phyloP scores from a whole-genome alignment of 2,329 filamentous ascomycete species.

The Diplodia mutila region DNA sequence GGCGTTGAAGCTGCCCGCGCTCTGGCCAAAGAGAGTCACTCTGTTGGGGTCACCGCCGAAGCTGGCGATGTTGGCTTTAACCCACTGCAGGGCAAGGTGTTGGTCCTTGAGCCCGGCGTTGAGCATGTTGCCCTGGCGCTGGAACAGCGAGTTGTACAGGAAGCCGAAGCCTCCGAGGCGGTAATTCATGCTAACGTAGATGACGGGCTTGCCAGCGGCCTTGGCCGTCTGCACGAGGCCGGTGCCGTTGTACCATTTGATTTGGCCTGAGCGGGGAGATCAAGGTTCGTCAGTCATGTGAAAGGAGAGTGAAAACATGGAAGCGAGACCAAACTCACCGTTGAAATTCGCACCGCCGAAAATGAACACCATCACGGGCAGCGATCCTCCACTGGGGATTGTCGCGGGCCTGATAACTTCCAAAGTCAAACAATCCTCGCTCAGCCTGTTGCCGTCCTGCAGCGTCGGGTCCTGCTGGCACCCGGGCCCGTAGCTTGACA shows the following conservation, averaged over 20 bases:
- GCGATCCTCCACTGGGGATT: constrained; percentile 23
- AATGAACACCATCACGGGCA: constrained; percentile 46
- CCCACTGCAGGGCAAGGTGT: constrained; percentile 51
- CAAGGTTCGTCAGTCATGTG: no score
- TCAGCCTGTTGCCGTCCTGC: neutral
- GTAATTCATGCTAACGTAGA: constrained; percentile 81
- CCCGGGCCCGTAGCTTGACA: constrained; percentile 46
- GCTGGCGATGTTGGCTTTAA: constrained; percentile 48
- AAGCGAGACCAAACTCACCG: no score
- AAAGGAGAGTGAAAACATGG: no score
- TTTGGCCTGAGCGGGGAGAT: no score
- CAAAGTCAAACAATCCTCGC: constrained; percentile 42
- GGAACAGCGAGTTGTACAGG: constrained; percentile 57
- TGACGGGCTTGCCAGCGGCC: constrained; percentile 57
- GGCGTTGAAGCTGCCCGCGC: constrained; percentile 43
- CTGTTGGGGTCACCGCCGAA: no score
- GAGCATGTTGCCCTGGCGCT: constrained; percentile 57
- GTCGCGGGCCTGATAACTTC: constrained; percentile 32
- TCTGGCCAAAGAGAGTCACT: constrained; percentile 46
- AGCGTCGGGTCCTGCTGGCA: constrained; percentile 47
- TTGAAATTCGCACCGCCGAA: constrained; percentile 24
- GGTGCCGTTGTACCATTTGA: constrained; percentile 34
- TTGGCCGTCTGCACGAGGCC: constrained; percentile 30
- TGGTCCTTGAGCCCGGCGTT: constrained; percentile 52
- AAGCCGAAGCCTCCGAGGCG: constrained; percentile 76